phyloP scores from a whole-genome alignment of 2,329 filamentous ascomycete genomes.

The Neofusicoccum ribis region DNA sequence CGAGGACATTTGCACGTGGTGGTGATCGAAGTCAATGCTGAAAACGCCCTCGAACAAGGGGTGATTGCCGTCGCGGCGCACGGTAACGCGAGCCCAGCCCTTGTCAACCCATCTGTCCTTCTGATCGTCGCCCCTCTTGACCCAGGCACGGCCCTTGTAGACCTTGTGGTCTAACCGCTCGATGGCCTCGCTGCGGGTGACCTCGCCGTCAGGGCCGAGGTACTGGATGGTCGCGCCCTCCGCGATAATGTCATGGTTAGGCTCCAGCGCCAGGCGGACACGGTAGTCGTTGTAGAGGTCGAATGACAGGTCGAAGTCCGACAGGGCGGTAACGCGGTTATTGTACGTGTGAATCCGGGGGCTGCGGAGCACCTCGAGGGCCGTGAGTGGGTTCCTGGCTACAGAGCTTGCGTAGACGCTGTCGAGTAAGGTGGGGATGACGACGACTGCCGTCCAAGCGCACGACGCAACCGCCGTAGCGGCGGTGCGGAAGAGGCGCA shows the following conservation, averaged over 20 bases:
- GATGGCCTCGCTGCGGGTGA: slow-evolving; percentile 67
- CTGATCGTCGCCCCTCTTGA: slow-evolving; percentile 52
- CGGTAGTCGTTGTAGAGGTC: slow-evolving; percentile 60
- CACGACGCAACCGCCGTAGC: slow-evolving; percentile 22
- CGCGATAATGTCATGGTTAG: slow-evolving; percentile 86
- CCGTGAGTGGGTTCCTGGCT: slow-evolving; percentile 70
- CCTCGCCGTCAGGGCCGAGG: slow-evolving; percentile 68
- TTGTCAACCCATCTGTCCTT: slow-evolving; percentile 72
- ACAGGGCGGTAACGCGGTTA: slow-evolving; percentile 75
- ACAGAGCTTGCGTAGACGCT: slow-evolving; percentile 32
- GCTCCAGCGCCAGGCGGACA: slow-evolving; percentile 78
- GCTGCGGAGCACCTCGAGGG: slow-evolving; percentile 72
- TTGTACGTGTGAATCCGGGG: slow-evolving; percentile 76
- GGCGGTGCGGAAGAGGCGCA: slow-evolving; percentile 31
- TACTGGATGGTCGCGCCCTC: slow-evolving; percentile 74
- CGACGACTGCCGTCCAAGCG: slow-evolving; percentile 25
- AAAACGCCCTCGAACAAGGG: slow-evolving; percentile 93
- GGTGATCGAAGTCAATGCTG: slow-evolving; percentile 74
- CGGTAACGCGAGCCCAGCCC: slow-evolving; percentile 82
- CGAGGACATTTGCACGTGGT: slow-evolving; percentile 77
- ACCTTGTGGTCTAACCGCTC: slow-evolving; percentile 75
- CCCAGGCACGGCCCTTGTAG: slow-evolving; percentile 77
- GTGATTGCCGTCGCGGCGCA: slow-evolving; percentile 71
- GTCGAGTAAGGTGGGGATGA: slow-evolving; percentile 24
- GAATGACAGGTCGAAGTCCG: slow-evolving; percentile 84